Conservation (phyloP, 345 rosid species). For the Salix koriyanagi region DNA sequence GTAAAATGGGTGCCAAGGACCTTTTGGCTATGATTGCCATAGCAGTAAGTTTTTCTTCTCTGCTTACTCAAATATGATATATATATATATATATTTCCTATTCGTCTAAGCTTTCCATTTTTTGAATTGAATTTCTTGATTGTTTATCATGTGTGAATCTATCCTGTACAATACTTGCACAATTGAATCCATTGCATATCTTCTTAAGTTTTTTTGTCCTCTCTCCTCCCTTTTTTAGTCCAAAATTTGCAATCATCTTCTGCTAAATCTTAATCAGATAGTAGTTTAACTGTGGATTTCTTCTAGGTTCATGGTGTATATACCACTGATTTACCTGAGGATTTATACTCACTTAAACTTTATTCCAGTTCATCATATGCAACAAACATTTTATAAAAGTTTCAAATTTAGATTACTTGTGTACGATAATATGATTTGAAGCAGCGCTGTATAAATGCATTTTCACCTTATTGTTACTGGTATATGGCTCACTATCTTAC, state of each 20-base stretch:
- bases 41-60: slow-evolving; percentile 52
- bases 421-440: not conserved
- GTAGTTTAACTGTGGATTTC: not conserved
- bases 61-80: not conserved
- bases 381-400: not conserved
- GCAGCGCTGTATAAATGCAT: not conserved
- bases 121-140: not conserved
- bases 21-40: slow-evolving; percentile 68
- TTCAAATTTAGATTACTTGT: not conserved
- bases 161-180: not conserved
- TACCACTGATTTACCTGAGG: not conserved
- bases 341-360: not conserved
- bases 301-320: not conserved
- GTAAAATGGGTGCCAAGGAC: slow-evolving; percentile 78
- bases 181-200: not conserved
- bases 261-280: not conserved
- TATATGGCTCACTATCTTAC: not conserved
- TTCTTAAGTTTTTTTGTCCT: not conserved
- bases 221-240: not conserved
- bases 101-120: not conserved
- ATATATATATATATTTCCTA: not conserved
- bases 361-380: not conserved
- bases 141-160: not conserved
- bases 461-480: not conserved
- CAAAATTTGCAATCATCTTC: no score